phyloP scores from a whole-genome alignment of 2,329 filamentous ascomycete species.

The Akanthomyces dipterigenus region DNA sequence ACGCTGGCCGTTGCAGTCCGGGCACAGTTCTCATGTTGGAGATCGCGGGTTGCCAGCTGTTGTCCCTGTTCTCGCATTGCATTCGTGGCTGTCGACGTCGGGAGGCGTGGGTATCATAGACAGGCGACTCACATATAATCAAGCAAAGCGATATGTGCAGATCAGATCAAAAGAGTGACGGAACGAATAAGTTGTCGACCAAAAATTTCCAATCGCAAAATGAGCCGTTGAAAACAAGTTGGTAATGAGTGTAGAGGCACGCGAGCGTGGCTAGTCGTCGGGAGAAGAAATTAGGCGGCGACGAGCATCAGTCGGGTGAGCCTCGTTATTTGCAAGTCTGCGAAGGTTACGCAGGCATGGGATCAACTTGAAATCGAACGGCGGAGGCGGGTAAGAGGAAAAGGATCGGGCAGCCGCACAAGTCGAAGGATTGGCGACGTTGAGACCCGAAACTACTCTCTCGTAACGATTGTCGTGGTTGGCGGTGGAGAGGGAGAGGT shows the following conservation, averaged over 20 bases:
- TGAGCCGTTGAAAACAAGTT: background rate
- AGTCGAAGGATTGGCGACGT: background rate
- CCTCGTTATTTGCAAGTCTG: background rate
- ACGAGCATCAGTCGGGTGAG: conserved; percentile 3
- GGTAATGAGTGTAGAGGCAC: conserved; percentile 8
- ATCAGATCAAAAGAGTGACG: conserved; percentile 12
- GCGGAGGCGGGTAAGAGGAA: background rate
- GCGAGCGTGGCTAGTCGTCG: conserved; percentile 8
- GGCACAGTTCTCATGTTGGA: background rate
- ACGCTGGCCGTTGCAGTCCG: background rate
- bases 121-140: conserved; percentile 8
- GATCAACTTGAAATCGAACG: background rate
- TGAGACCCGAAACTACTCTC: background rate
- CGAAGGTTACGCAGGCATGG: conserved; percentile 9
- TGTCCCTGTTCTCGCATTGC: background rate
- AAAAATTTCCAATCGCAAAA: conserved; percentile 1
- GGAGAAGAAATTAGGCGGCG: background rate
- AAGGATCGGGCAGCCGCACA: background rate
- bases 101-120: background rate
- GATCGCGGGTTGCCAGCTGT: background rate
- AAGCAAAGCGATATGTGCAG: conserved; percentile 10
- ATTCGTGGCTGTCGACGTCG: background rate
- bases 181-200: conserved; percentile 10
- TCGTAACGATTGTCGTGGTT: conserved; percentile 5
- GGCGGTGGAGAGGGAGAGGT: conserved; percentile 3